A percentile compares a stretch with the other conserved stretches of the same genome.
These are phyloP conservation scores for Tolypocladium album DNA, from an alignment of 2,329 filamentous ascomycete species.

Conservation along the genomic window DNA sequence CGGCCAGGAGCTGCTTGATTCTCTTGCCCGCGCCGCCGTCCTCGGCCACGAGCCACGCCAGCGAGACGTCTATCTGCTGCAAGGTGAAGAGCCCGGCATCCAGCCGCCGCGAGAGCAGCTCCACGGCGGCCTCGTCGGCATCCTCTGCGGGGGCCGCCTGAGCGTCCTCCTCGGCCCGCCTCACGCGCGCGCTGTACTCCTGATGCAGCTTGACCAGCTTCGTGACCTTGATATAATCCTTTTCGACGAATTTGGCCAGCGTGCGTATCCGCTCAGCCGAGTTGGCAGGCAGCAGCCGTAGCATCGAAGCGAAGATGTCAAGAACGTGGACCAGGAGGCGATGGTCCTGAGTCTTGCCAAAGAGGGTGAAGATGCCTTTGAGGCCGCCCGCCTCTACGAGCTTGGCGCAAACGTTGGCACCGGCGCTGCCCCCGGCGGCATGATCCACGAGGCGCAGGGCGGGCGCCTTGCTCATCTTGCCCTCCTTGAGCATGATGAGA, in stretches of 20 bases:
- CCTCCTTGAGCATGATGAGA: slow-evolving; percentile 84
- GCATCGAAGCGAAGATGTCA: slow-evolving; percentile 71
- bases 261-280: slow-evolving; percentile 71
- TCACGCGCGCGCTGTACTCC: slow-evolving; percentile 56
- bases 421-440: slow-evolving; percentile 43
- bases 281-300: slow-evolving; percentile 68
- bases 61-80: slow-evolving; percentile 71
- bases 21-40: slow-evolving; percentile 63
- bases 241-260: slow-evolving; percentile 92
- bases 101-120: slow-evolving; percentile 64
- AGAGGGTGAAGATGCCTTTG: slow-evolving; percentile 74
- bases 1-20: slow-evolving; percentile 53
- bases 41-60: slow-evolving; percentile 89
- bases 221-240: slow-evolving; percentile 75
- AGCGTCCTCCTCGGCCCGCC: slow-evolving; percentile 42
- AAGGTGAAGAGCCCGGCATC: slow-evolving; percentile 78
- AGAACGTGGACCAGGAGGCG: slow-evolving; percentile 69
- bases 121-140: slow-evolving; percentile 47
- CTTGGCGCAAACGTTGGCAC: slow-evolving; percentile 56
- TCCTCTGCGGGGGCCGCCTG: slow-evolving; percentile 10
- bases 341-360: slow-evolving; percentile 71
- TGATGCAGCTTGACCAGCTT: slow-evolving; percentile 62
- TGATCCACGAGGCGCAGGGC: slow-evolving; percentile 80
- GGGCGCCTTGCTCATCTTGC: slow-evolving; percentile 69
- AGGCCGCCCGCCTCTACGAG: slow-evolving; percentile 77